A percentile compares a stretch with the other conserved stretches of the same genome.
Conservation (phyloP, 2,329 filamentous ascomycete species). For the Penicillium expansum region DNA sequence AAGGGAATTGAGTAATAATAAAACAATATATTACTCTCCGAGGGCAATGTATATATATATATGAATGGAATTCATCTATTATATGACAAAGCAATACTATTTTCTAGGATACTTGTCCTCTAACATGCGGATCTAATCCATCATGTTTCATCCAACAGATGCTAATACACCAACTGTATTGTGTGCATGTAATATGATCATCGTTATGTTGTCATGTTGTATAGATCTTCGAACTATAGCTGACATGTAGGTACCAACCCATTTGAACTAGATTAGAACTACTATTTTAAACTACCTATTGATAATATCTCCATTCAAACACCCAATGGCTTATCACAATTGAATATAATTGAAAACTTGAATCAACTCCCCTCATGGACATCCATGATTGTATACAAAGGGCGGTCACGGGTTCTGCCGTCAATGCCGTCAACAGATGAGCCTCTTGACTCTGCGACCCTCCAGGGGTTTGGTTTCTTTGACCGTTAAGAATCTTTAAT, state of each 20-base stretch:
- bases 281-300: not conserved
- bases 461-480: not conserved
- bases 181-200: not conserved
- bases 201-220: not conserved
- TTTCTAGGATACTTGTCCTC: not conserved
- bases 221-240: not conserved
- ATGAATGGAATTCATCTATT: not conserved
- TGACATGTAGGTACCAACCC: not conserved
- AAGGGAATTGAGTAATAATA: not conserved
- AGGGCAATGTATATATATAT: too few species aligned
- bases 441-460: not conserved
- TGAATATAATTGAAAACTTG: not conserved
- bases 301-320: not conserved
- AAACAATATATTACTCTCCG: too few species aligned
- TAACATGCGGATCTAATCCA: not conserved
- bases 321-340: not conserved
- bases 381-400: not conserved
- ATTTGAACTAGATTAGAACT: not conserved
- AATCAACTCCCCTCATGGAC: not conserved
- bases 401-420: constrained; percentile 9
- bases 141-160: not conserved
- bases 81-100: too few species aligned
- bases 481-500: not conserved
- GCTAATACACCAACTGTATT: not conserved
- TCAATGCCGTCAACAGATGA: constrained; percentile 1